phyloP scores from a whole-genome alignment of 1,284 basidiomycete species.

The Pseudozyma sp. region DNA sequence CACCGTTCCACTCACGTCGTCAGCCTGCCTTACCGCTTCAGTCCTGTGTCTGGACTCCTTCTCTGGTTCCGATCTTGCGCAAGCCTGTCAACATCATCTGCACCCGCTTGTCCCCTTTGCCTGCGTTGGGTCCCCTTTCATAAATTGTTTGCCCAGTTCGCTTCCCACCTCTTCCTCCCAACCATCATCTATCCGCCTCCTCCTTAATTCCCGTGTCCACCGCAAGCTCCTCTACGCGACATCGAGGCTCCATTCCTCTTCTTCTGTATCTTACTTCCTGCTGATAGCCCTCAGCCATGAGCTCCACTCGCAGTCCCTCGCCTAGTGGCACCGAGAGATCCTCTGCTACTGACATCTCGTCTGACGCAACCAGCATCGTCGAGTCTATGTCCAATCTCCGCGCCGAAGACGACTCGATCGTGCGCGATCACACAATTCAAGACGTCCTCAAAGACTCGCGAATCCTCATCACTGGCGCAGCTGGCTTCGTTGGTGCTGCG shows the following conservation, averaged over 20 bases:
- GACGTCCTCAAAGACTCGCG: slow-evolving; percentile 34
- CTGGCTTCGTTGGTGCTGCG: slow-evolving; percentile 51
- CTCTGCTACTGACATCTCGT: slow-evolving; percentile 34
- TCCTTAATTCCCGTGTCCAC: neutral
- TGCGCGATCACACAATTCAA: slow-evolving; percentile 31
- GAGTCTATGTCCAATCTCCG: slow-evolving; percentile 24
- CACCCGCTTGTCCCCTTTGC: neutral
- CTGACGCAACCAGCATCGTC: slow-evolving; percentile 30
- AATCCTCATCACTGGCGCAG: slow-evolving; percentile 48
- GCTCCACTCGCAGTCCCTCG: slow-evolving; percentile 38
- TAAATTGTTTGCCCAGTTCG: neutral
- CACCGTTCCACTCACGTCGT: neutral
- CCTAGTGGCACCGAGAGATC: slow-evolving; percentile 36
- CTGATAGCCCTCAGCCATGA: slow-evolving; percentile 9
- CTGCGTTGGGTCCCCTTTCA: neutral
- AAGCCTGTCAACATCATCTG: neutral
- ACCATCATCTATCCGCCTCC: neutral
- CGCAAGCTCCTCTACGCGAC: neutral
- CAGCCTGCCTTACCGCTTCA: neutral
- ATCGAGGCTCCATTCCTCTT: neutral
- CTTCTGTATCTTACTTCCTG: neutral
- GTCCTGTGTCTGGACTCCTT: neutral
- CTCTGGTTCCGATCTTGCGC: neutral
- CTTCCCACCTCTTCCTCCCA: neutral
- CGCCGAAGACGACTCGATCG: slow-evolving; percentile 21